Evolutionary conservation across 2,329 filamentous ascomycete genomes (phyloP).

Genomic region (Albifimbria verrucaria): DNA sequence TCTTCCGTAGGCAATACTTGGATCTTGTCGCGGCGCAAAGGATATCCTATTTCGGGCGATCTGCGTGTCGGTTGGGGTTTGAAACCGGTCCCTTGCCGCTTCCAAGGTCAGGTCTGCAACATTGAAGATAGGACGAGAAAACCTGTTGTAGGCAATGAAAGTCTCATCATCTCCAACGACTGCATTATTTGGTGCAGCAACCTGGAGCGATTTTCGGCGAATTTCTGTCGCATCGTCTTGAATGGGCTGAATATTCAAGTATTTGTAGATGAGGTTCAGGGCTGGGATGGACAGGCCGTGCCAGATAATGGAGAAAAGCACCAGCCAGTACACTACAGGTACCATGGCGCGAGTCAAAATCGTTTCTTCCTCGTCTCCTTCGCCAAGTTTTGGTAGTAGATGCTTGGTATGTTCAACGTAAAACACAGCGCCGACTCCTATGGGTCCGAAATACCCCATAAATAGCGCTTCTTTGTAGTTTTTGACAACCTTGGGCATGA

Average conservation of each 20-base stretch:
- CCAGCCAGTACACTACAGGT: constrained; percentile 39
- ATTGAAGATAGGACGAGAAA: constrained; percentile 34
- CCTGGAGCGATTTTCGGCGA: constrained; percentile 30
- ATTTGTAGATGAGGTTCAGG: constrained; percentile 35
- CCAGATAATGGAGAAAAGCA: constrained; percentile 22
- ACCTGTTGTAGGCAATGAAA: constrained; percentile 47
- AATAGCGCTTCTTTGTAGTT: constrained; percentile 57
- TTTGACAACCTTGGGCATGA: constrained; percentile 50
- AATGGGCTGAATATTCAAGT: constrained; percentile 36
- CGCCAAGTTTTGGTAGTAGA: constrained; percentile 32
- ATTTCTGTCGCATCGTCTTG: constrained; percentile 38
- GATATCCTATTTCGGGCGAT: not conserved
- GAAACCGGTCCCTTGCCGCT: not conserved
- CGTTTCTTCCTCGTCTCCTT: constrained; percentile 30
- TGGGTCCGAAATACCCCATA: constrained; percentile 70
- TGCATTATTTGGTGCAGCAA: constrained; percentile 34
- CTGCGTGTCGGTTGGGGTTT: not conserved
- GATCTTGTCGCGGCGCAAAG: not conserved
- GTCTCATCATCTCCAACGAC: constrained; percentile 29
- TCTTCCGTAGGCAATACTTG: not conserved
- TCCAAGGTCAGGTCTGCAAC: not conserved
- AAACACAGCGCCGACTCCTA: constrained; percentile 73
- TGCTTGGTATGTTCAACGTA: constrained; percentile 56
- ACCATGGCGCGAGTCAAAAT: constrained; percentile 33
- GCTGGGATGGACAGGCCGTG: constrained; percentile 42